These are phyloP conservation scores for Camellia japonica DNA, from an alignment of 148 eudicot species.

Conservation along the genomic window DNA sequence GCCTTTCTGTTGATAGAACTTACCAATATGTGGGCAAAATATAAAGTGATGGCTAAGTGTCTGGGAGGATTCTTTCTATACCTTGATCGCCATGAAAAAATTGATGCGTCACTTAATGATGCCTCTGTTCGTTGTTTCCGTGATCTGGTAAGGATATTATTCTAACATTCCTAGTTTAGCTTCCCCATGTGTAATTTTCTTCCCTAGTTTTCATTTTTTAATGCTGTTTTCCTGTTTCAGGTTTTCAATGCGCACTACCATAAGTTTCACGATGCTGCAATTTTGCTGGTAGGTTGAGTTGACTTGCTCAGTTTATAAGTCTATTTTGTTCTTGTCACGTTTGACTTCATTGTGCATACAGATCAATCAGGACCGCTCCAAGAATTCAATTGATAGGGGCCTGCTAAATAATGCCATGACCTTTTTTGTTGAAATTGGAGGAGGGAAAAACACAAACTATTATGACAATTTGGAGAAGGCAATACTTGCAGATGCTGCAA, in stretches of 20 bases:
- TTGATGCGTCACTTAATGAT: conserved; percentile 7
- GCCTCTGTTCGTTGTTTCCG: conserved; percentile 18
- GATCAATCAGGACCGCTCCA: conserved; percentile 23
- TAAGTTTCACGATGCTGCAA: conserved; percentile 19
- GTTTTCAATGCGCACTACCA: conserved; percentile 19
- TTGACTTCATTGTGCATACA: conserved; percentile 6
- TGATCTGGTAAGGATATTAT: conserved; percentile 16
- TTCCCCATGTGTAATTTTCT: background rate
- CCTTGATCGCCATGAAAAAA: conserved; percentile 22
- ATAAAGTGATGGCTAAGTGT: conserved; percentile 26
- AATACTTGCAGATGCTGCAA: conserved; percentile 16
- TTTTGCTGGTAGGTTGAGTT: conserved; percentile 21
- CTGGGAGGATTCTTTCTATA: conserved; percentile 27
- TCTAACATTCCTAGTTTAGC: background rate
- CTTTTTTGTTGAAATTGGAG: conserved; percentile 30
- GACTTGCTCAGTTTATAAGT: background rate
- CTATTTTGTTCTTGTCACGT: background rate
- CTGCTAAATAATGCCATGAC: conserved; percentile 16
- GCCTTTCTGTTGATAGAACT: conserved; percentile 16
- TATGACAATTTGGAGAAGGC: conserved; percentile 24
- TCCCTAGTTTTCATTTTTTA: background rate
- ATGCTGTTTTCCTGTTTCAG: conserved; percentile 14
- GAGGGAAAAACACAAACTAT: conserved; percentile 6
- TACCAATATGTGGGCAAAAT: conserved; percentile 21
- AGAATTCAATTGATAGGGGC: conserved; percentile 10